Evolutionary conservation across 257 asterid species (phyloP).

Genomic region (Nicotiana tomentosiformis): DNA sequence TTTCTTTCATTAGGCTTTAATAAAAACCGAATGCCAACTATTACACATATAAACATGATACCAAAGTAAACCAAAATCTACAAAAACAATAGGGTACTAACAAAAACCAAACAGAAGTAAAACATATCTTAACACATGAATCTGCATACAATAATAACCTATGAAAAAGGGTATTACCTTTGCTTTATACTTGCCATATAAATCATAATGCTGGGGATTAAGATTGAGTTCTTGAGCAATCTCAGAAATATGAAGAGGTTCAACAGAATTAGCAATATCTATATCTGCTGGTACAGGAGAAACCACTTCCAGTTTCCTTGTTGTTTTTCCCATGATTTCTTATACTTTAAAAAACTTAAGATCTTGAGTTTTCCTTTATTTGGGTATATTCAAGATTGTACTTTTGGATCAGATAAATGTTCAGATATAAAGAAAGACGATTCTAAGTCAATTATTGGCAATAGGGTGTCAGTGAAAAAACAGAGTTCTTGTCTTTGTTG

Average conservation of each 20-base stretch:
- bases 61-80: neutral
- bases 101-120: neutral
- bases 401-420: neutral
- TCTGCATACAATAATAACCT: neutral
- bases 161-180: neutral
- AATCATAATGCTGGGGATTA: conserved; percentile 65
- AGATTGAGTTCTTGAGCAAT: conserved; percentile 78
- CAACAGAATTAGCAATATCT: conserved; percentile 89
- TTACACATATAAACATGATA: neutral
- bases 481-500: neutral
- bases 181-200: neutral
- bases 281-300: conserved; percentile 95
- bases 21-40: too few species aligned
- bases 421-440: neutral
- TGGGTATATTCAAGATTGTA: neutral
- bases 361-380: neutral
- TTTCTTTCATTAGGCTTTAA: neutral
- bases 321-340: conserved; percentile 47
- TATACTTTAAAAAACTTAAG: neutral
- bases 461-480: neutral
- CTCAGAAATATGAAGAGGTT: conserved; percentile 72
- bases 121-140: neutral
- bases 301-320: conserved; percentile 59
- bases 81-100: neutral
- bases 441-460: neutral